Percentiles rank a stretch among this genome's conserved stretches.
Conservation (phyloP, 2,329 filamentous ascomycete species). For the Didymella lethalis region DNA sequence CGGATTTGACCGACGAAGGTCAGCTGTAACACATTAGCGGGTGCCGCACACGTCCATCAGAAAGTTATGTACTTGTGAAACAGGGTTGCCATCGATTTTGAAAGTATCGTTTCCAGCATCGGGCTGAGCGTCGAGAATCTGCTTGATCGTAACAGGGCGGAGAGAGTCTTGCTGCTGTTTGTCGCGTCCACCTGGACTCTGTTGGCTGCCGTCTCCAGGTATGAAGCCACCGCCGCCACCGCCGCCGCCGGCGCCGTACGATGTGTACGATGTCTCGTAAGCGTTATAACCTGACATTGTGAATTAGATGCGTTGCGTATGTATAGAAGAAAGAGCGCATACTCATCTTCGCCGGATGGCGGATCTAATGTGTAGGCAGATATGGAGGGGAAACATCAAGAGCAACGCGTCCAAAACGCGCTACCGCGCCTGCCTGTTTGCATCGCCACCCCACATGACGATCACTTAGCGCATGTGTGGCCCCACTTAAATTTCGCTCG, state of each 20-base stretch:
- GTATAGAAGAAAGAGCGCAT: conserved; percentile 16
- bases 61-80: conserved; percentile 62
- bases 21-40: conserved; percentile 60
- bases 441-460: conserved; percentile 35
- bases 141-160: conserved; percentile 93
- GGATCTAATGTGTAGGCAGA: conserved; percentile 19
- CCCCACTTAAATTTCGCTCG: conserved; percentile 25
- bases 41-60: neutral
- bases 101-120: conserved; percentile 71
- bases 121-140: conserved; percentile 78
- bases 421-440: conserved; percentile 24
- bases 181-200: conserved; percentile 52
- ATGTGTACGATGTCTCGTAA: conserved; percentile 61
- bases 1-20: conserved; percentile 92
- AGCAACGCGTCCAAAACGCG: conserved; percentile 40
- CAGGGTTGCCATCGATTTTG: conserved; percentile 78
- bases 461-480: conserved; percentile 29
- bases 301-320: conserved; percentile 29
- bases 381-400: conserved; percentile 16
- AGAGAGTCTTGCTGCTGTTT: conserved; percentile 82
- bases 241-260: conserved; percentile 63
- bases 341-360: conserved; percentile 25
- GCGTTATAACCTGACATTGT: conserved; percentile 42
- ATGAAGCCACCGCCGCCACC: conserved; percentile 68
- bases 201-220: conserved; percentile 58